Conservation (phyloP, 768 basidiomycete genomes). For the Lactifluus rugatus region DNA sequence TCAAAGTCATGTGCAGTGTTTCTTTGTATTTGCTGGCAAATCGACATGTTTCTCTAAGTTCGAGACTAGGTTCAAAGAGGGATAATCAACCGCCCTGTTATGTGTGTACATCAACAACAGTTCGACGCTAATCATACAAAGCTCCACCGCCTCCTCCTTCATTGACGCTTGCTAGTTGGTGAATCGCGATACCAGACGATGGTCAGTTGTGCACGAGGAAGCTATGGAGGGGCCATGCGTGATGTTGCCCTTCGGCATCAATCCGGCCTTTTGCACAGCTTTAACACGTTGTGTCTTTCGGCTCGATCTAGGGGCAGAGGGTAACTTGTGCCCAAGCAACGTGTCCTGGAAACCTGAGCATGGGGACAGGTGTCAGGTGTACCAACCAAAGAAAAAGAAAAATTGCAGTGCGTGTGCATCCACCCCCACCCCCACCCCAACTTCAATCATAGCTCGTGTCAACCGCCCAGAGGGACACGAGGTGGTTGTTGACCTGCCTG, state of each 20-base stretch:
- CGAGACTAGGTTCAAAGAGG: slow-evolving; percentile 13
- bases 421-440: neutral
- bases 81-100: neutral
- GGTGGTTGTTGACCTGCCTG: neutral
- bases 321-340: slow-evolving; percentile 1
- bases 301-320: slow-evolving; percentile 14
- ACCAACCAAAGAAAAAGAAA: neutral
- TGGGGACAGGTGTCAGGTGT: neutral
- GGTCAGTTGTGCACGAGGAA: neutral
- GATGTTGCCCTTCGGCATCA: slow-evolving; percentile 15
- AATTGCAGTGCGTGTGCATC: neutral
- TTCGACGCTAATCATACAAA: slow-evolving; percentile 1
- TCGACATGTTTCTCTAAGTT: slow-evolving; percentile 2
- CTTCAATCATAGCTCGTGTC: neutral
- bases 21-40: slow-evolving; percentile 13
- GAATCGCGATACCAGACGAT: slow-evolving; percentile 3
- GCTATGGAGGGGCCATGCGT: slow-evolving; percentile 6
- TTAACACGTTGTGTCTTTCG: slow-evolving; percentile 5
- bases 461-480: slow-evolving; percentile 1
- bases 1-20: slow-evolving; percentile 6
- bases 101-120: neutral
- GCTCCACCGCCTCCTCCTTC: neutral
- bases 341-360: slow-evolving; percentile 4
- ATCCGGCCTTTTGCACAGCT: slow-evolving; percentile 7
- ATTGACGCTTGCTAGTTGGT: neutral